A percentile compares a stretch with the other conserved stretches of the same genome.
phyloP scores from a whole-genome alignment of 2,329 filamentous ascomycete genomes.

The Reticulascus tulasneorum region DNA sequence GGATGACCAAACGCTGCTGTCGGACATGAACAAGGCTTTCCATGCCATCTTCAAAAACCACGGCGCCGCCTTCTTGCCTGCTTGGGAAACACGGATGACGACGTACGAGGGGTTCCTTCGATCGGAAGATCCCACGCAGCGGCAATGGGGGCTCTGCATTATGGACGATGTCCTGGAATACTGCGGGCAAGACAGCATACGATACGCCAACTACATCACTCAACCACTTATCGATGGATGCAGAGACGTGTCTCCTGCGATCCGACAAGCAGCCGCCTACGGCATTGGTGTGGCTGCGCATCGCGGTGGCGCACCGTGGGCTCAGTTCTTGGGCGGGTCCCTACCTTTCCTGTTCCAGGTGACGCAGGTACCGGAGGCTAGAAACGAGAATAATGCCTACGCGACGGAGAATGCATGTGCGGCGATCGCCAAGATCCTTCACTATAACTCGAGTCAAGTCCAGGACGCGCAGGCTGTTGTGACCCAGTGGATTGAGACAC shows the following conservation, averaged over 20 bases:
- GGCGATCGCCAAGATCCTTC: slow-evolving; percentile 93
- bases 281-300: slow-evolving; percentile 94
- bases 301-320: slow-evolving; percentile 82
- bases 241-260: slow-evolving; percentile 80
- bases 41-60: slow-evolving; percentile 99
- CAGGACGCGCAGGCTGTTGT: slow-evolving; percentile 72
- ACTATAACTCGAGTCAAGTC: slow-evolving; percentile 79
- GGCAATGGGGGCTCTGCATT: slow-evolving; percentile 98
- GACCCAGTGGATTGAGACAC: slow-evolving; percentile 81
- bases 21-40: slow-evolving; percentile 99
- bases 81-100: slow-evolving; percentile 80
- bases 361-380: slow-evolving; percentile 73
- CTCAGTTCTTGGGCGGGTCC: slow-evolving; percentile 77
- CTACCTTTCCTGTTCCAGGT: slow-evolving; percentile 82
- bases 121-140: slow-evolving; percentile 79
- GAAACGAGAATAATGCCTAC: slow-evolving; percentile 90
- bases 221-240: slow-evolving; percentile 84
- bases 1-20: slow-evolving; percentile 92
- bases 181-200: slow-evolving; percentile 82
- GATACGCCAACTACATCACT: slow-evolving; percentile 81
- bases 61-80: slow-evolving; percentile 73
- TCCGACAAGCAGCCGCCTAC: slow-evolving; percentile 92
- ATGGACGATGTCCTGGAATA: slow-evolving; percentile 98
- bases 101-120: slow-evolving; percentile 85
- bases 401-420: slow-evolving; percentile 97